A percentile compares a stretch with the other conserved stretches of the same genome.
phyloP scores from a whole-genome alignment of 2,329 filamentous ascomycete species.

The Sporothrix inflata region DNA sequence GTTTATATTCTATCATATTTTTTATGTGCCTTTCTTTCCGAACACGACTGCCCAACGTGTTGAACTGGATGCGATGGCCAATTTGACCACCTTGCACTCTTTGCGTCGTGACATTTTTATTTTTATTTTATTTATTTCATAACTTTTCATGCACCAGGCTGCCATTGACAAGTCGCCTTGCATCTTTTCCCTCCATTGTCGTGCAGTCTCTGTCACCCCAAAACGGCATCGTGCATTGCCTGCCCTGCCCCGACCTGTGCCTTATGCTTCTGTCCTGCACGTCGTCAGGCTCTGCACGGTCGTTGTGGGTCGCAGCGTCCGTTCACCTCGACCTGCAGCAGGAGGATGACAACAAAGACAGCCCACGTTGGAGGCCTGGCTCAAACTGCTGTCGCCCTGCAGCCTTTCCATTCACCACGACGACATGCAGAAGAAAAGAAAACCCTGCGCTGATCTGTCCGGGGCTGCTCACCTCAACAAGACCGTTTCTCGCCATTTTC shows the following conservation, averaged over 20 bases:
- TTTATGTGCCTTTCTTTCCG: background rate
- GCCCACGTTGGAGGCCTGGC: background rate
- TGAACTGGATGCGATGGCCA: background rate
- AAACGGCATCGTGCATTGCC: slow-evolving; percentile 11
- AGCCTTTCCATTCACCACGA: background rate
- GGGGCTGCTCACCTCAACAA: background rate
- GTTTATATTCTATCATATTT: background rate
- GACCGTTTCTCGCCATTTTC: background rate
- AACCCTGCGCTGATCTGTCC: background rate
- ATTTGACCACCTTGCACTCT: background rate
- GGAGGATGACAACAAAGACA: background rate
- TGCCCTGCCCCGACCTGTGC: slow-evolving; percentile 1
- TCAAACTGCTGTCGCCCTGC: background rate
- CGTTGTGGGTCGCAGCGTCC: background rate
- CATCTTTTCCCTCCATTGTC: background rate
- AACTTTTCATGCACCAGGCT: background rate
- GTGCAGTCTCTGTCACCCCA: background rate
- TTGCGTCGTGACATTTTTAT: background rate
- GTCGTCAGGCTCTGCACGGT: slow-evolving; percentile 11
- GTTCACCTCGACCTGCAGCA: background rate
- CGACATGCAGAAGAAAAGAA: background rate
- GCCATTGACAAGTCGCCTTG: background rate
- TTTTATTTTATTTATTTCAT: background rate
- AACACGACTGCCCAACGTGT: background rate
- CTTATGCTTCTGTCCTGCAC: background rate